phyloP scores from a whole-genome alignment of 257 asterid species.

The Solanum okadae region DNA sequence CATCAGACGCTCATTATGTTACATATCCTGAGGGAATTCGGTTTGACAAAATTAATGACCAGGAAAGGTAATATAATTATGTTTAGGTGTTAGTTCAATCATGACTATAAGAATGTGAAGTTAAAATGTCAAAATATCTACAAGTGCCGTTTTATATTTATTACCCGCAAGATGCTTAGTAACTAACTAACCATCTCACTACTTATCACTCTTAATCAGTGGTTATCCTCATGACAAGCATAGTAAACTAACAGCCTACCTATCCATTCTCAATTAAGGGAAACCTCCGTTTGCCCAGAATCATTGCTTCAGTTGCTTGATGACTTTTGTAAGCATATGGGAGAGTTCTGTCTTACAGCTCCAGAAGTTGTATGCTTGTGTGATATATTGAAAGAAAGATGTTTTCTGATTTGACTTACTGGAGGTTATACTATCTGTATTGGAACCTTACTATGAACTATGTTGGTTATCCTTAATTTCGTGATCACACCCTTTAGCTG shows the following conservation, averaged over 20 bases:
- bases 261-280: background rate
- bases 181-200: background rate
- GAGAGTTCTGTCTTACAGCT: background rate
- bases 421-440: background rate
- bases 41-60: conserved; percentile 52
- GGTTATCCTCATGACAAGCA: background rate
- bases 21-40: conserved; percentile 61
- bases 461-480: background rate
- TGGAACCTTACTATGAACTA: background rate
- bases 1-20: conserved; percentile 55
- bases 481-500: background rate
- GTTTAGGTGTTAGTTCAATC: background rate
- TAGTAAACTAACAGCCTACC: background rate
- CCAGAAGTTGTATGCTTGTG: background rate
- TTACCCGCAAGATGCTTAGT: background rate
- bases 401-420: background rate
- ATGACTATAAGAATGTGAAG: background rate
- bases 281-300: background rate
- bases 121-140: background rate
- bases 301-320: background rate
- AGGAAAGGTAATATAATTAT: conserved; percentile 31
- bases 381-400: background rate
- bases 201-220: background rate
- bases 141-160: background rate
- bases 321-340: background rate